A percentile compares a stretch with the other conserved stretches of the same genome.
phyloP scores from a whole-genome alignment of 345 rosid species.

The Crucihimalaya himalaica region DNA sequence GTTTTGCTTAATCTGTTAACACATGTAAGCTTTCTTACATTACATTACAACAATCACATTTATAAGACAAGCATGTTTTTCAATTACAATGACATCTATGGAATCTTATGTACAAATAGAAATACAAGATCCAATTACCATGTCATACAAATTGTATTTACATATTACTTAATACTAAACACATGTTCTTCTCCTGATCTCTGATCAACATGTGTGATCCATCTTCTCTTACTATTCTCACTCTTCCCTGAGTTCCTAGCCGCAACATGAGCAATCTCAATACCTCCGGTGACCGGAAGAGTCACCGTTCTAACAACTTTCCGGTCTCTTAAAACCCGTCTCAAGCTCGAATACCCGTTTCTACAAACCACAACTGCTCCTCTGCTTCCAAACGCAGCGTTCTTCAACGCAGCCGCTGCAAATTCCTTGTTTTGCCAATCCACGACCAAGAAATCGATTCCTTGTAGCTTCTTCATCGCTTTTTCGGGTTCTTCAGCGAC shows the following conservation, averaged over 20 bases:
- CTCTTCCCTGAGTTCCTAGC: constrained; percentile 40
- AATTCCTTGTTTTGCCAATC: constrained; percentile 60
- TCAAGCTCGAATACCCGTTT: constrained; percentile 70
- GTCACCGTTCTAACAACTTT: constrained; percentile 71
- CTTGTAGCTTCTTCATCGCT: constrained; percentile 51
- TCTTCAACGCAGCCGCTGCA: constrained; percentile 48
- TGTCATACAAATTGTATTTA: neutral
- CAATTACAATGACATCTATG: constrained; percentile 10
- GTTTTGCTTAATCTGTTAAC: neutral
- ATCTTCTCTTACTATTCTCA: constrained; percentile 45
- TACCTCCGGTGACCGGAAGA: constrained; percentile 85
- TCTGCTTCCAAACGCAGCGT: constrained; percentile 58
- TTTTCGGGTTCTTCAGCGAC: constrained; percentile 58
- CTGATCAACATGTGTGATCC: constrained; percentile 83
- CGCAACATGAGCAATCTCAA: constrained; percentile 85
- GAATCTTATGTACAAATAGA: constrained; percentile 25
- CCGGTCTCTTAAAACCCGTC: constrained; percentile 48
- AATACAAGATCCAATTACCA: constrained; percentile 20
- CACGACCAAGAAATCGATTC: constrained; percentile 79
- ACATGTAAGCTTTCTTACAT: neutral
- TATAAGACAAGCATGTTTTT: constrained; percentile 4
- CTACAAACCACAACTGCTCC: constrained; percentile 88
- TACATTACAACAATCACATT: neutral
- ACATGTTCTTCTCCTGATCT: constrained; percentile 82
- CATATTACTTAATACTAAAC: constrained; percentile 37